Percentiles rank a stretch among this genome's conserved stretches.
phyloP scores from a whole-genome alignment of 805 yeast genomes.

The Monosporozyma aerobia region DNA sequence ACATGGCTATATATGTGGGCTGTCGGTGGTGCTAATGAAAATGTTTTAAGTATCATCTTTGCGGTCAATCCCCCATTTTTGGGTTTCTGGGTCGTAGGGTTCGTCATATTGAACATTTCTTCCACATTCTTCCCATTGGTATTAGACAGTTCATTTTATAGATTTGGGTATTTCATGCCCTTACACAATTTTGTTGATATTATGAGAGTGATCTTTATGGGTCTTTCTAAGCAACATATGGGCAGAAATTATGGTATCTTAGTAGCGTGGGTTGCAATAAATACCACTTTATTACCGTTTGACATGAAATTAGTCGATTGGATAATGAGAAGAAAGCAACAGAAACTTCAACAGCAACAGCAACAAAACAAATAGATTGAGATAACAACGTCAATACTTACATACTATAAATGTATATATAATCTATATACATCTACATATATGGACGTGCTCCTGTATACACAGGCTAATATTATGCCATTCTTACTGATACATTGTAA shows the following conservation, averaged over 20 bases:
- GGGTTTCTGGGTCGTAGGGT: conserved; percentile 64
- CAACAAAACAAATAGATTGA: not conserved
- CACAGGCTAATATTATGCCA: too few relatives aligned
- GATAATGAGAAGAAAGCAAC: conserved; percentile 28
- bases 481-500: too few relatives aligned
- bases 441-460: too few relatives aligned
- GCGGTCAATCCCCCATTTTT: conserved; percentile 49
- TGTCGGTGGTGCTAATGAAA: conserved; percentile 69
- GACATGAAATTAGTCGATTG: conserved; percentile 26
- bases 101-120: conserved; percentile 60
- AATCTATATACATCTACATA: not conserved
- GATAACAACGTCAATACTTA: too few relatives aligned
- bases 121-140: conserved; percentile 63
- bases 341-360: not conserved
- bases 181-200: conserved; percentile 57
- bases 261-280: conserved; percentile 50
- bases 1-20: conserved; percentile 63
- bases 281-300: conserved; percentile 37
- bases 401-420: not conserved
- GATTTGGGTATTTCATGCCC: conserved; percentile 63
- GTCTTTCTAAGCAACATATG: conserved; percentile 45
- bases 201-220: conserved; percentile 48
- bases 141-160: conserved; percentile 43
- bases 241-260: conserved; percentile 56
- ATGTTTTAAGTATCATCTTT: conserved; percentile 43